Evolutionary conservation across 2,329 filamentous ascomycete species (phyloP), one percentile per base, ranked within the genome.

Genomic region (Exophiala calicioides): DNA sequence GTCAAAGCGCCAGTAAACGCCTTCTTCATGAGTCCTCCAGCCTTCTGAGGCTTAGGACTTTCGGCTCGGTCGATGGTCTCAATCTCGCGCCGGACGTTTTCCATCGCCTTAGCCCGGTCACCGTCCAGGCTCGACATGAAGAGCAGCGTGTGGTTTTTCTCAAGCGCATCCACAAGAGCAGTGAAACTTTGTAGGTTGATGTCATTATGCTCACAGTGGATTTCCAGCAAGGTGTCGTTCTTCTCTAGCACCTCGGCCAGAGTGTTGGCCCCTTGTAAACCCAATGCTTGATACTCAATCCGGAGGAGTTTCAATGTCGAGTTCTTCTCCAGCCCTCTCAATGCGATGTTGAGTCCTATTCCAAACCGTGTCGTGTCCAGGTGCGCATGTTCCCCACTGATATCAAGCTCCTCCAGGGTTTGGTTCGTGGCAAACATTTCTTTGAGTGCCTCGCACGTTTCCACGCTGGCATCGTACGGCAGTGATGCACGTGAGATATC

Each of bases 401-500:
- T 82, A 61, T 87, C 81, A 9, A 88, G 67, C 61, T 82, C 81
- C 56, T 82, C 74, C 2, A 88, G 68, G 1, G 79, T 81, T n/a
- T 73, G 72, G 51, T 88, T 88, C 41, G 84, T 76, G 24, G 81
- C 78, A 57, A 88, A 84, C 66, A 88, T 77, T 38, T 73, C 64
- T 52, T 81, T 77, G 44, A 88, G 64, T 10, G 80, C 76, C 49
- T 78, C 76, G 58, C 82, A 86, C 0, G 84, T 87, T 47, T 85
- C 81, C 7, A 79, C 76, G 6, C 80, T 78, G 3, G 84, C 84
- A 60, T 87, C 84, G 43, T 81, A 82, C 10, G 84, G 84, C 16
- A 88, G 69, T 0, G 83, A 86, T 1, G 81, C 81, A 55, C 85
- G 82, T 1, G 84, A 86, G 19, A 88, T 81, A 62, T 88, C 84